These are phyloP conservation scores for Claviceps maximensis DNA, from an alignment of 2,329 filamentous ascomycete species.

Conservation along the genomic window DNA sequence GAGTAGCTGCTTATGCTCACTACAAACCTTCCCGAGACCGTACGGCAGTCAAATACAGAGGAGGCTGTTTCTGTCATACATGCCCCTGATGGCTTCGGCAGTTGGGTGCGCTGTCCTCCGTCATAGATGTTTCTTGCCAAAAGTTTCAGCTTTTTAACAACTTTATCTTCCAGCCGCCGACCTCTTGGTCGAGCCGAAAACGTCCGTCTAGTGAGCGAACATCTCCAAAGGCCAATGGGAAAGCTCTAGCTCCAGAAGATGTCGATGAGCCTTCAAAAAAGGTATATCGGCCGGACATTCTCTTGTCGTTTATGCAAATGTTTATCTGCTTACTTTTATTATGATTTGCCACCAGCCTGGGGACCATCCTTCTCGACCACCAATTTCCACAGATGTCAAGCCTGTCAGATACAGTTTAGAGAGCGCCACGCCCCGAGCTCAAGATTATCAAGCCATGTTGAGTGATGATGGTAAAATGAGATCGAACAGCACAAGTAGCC, in stretches of 20 bases:
- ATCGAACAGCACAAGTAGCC: conserved; percentile 57
- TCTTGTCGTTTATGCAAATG: background rate
- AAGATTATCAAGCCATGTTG: conserved; percentile 65
- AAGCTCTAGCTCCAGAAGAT: conserved; percentile 17
- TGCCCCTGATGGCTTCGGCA: conserved; percentile 68
- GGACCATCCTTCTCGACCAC: conserved; percentile 44
- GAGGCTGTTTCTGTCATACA: conserved; percentile 86
- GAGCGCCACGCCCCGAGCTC: conserved; percentile 65
- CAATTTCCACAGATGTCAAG: conserved; percentile 62
- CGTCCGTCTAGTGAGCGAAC: conserved; percentile 21
- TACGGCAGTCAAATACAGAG: conserved; percentile 51
- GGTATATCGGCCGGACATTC: conserved; percentile 9
- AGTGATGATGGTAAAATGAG: conserved; percentile 41
- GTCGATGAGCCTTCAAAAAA: conserved; percentile 12
- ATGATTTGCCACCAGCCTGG: conserved; percentile 2
- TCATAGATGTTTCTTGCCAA: background rate
- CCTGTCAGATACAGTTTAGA: conserved; percentile 53
- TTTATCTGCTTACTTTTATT: background rate
- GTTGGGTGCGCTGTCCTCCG: conserved; percentile 49
- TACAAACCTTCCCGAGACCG: conserved; percentile 42
- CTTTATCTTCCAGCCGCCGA: conserved; percentile 24
- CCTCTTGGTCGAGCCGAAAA: conserved; percentile 23
- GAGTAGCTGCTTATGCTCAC: conserved; percentile 37
- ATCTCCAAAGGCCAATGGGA: conserved; percentile 26
- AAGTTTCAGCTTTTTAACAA: background rate